These are phyloP conservation scores for Hymenoscyphus salicellus DNA, from an alignment of 2,329 filamentous ascomycete species.

Conservation along the genomic window DNA sequence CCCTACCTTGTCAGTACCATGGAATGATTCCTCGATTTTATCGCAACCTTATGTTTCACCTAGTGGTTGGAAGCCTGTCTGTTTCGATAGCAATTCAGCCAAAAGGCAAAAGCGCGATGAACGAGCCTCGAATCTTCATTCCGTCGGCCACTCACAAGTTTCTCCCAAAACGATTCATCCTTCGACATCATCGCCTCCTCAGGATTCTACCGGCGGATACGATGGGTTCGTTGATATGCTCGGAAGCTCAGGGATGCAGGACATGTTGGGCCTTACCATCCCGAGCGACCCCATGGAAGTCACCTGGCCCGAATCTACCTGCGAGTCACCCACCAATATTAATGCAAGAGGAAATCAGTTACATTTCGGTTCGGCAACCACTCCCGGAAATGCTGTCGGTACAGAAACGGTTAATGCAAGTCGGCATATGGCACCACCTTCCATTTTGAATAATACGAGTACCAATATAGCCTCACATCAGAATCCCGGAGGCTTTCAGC, in stretches of 20 bases:
- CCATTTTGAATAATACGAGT: neutral
- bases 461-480: neutral
- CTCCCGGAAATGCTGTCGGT: neutral
- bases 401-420: neutral
- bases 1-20: neutral
- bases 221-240: conserved; percentile 8
- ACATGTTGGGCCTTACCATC: neutral
- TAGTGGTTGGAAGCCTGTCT: conserved; percentile 13
- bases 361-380: neutral
- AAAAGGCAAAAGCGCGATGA: conserved; percentile 19
- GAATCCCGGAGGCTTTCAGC: neutral
- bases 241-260: neutral
- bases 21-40: conserved; percentile 6
- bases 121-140: neutral
- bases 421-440: neutral
- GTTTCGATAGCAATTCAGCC: conserved; percentile 6
- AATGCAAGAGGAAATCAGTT: neutral
- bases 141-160: neutral
- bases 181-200: neutral
- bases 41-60: conserved; percentile 9
- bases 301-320: neutral
- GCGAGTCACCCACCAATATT: neutral
- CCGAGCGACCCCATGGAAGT: neutral
- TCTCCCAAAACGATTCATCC: conserved; percentile 9
- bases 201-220: neutral